phyloP scores from a whole-genome alignment of 305 asterid species.

The Fraxinus dipetala region DNA sequence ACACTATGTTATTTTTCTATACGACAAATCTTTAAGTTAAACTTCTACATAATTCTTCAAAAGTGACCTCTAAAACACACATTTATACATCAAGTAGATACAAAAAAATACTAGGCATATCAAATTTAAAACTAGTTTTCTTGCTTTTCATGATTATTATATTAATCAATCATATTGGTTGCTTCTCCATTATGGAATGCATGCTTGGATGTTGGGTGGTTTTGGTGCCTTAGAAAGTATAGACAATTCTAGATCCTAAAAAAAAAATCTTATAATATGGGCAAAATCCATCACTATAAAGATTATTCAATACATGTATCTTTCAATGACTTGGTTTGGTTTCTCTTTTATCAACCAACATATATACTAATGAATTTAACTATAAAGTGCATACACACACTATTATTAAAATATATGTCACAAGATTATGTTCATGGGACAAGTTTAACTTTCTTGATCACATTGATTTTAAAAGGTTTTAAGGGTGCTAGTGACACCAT shows the following conservation, averaged over 20 bases:
- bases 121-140: background rate
- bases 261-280: background rate
- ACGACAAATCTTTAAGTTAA: background rate
- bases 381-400: background rate
- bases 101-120: background rate
- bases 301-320: background rate
- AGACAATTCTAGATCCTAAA: constrained; percentile 1
- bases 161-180: background rate
- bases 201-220: constrained; percentile 8
- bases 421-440: background rate
- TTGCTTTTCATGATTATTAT: background rate
- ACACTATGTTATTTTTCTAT: background rate
- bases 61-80: background rate
- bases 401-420: background rate
- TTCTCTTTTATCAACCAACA: background rate
- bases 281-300: background rate
- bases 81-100: background rate
- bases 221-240: constrained; percentile 7
- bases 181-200: background rate
- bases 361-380: background rate
- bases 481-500: background rate
- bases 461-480: background rate
- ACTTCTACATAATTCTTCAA: background rate
- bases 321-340: background rate
- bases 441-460: background rate